Percentiles rank a stretch among this genome's conserved stretches.
Evolutionary conservation across 1,139 yeast genomes (phyloP).

Genomic region (Spathaspora sp.): DNA sequence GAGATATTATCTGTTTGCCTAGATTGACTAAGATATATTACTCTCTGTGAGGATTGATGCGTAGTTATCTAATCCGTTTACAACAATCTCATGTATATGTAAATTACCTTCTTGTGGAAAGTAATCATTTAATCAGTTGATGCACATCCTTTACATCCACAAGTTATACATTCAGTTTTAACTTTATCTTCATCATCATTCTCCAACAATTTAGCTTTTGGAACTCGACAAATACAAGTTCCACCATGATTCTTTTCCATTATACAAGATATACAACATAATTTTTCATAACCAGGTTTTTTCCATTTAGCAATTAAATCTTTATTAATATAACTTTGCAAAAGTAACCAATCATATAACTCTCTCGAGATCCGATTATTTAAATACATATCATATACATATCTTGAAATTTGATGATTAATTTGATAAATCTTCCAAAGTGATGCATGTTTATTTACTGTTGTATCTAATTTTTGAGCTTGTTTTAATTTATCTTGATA

Average conservation of each 20-base stretch:
- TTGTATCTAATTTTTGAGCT: conserved; percentile 39
- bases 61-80: no score
- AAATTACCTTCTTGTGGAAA: no score
- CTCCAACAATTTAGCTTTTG: conserved; percentile 52
- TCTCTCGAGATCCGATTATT: conserved; percentile 64
- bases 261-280: conserved; percentile 84
- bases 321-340: conserved; percentile 66
- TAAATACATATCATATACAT: conserved; percentile 72
- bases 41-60: no score
- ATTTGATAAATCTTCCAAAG: conserved; percentile 71
- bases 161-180: conserved; percentile 67
- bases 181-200: conserved; percentile 18
- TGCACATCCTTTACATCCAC: conserved; percentile 91
- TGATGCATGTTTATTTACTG: conserved; percentile 48
- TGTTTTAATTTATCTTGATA: conserved; percentile 61
- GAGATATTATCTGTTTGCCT: no score
- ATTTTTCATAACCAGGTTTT: conserved; percentile 82
- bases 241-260: conserved; percentile 61
- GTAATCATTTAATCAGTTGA: conserved; percentile 55
- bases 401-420: conserved; percentile 74
- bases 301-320: conserved; percentile 87
- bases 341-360: conserved; percentile 75
- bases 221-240: conserved; percentile 86
- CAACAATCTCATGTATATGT: no score
- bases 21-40: no score